Base-by-base conservation (phyloP, 2,329 filamentous ascomycete species). In the Pseudogymnoascus sp. region DNA sequence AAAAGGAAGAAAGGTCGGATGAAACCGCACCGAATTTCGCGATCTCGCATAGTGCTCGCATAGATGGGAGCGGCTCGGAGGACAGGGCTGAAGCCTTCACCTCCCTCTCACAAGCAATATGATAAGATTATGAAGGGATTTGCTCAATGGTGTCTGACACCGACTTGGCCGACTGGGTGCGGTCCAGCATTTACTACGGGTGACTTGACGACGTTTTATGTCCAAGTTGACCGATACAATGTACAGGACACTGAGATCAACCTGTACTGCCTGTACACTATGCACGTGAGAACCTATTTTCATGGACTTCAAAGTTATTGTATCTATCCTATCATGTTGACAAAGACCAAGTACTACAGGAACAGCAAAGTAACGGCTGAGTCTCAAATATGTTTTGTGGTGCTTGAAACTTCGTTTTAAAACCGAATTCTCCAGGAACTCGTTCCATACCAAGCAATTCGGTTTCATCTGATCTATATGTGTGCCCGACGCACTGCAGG, bases 391-490 rank as follows among this genome's bases (percentile, higher is more conserved):
- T 55, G 48, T 55, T 55, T 55, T 55, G 48, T 55, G 29, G 29
- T 33, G 48, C 29, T 33, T 35, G 29, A 33, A 55, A 55, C 48
- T 33, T 55, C 48, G 48, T 35, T 55, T 33, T 55, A 33, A 55
- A 55, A 55, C 48, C 48, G 17, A 15, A 55, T 3, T 55, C 48
- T 13, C n/a, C 48, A 21, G 33, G 29, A 33, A 55, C 12, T 35
- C 48, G 48, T 33, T 55, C 48, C 48, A 55, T 29, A 33, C 10
- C 29, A 33, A 33, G 48, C 48, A 55, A 13, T 33, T 55, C 48
- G 6, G 48, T 55, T 55, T 55, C 48, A 55, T 55, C 48, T 55
- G 48, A 55, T 55, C 48, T 55, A 55, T 55, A 33, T 35, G 48
- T 33, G 48, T 55, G 29, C 48, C 48, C 48, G 35, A 35, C 48